Percentiles rank a stretch among this genome's conserved stretches.
phyloP scores from a whole-genome alignment of 495 filamentous ascomycete species.

The Astrothelium subdiscretum region DNA sequence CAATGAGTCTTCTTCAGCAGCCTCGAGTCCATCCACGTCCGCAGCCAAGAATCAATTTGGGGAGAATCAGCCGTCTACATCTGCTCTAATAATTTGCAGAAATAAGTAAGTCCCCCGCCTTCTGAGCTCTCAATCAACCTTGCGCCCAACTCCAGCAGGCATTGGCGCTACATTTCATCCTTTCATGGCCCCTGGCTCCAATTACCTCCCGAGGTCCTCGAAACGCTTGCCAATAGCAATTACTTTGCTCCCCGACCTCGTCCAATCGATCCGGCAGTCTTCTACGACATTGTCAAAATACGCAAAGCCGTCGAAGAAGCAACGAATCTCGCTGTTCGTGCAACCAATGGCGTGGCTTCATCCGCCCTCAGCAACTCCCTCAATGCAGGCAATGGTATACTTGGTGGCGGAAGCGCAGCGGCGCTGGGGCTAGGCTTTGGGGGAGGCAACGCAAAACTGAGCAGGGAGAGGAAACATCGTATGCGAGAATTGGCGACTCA shows the following conservation, averaged over 20 bases:
- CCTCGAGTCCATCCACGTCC: slow-evolving; percentile 1
- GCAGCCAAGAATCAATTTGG: slow-evolving; percentile 19
- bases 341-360: slow-evolving; percentile 56
- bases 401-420: slow-evolving; percentile 34
- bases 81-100: slow-evolving; percentile 55
- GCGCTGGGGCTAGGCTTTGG: slow-evolving; percentile 51
- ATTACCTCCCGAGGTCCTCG: slow-evolving; percentile 67
- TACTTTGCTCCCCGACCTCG: slow-evolving; percentile 62
- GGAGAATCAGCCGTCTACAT: slow-evolving; percentile 31
- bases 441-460: slow-evolving; percentile 52
- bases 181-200: slow-evolving; percentile 84
- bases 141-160: slow-evolving; percentile 33
- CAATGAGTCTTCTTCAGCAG: not conserved
- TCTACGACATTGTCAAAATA: slow-evolving; percentile 74
- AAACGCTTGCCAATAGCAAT: slow-evolving; percentile 64
- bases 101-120: slow-evolving; percentile 46
- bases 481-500: slow-evolving; percentile 69
- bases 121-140: not conserved
- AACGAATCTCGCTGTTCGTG: slow-evolving; percentile 62
- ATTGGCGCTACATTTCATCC: slow-evolving; percentile 74
- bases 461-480: slow-evolving; percentile 57
- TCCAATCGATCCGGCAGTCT: slow-evolving; percentile 67
- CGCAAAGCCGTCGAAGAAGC: slow-evolving; percentile 65
- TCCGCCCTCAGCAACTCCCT: slow-evolving; percentile 39
- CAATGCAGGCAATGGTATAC: slow-evolving; percentile 41